Evolutionary conservation across 148 eudicot genomes (phyloP), one percentile per base, ranked within the genome.

Genomic region (Cornus controversa): DNA sequence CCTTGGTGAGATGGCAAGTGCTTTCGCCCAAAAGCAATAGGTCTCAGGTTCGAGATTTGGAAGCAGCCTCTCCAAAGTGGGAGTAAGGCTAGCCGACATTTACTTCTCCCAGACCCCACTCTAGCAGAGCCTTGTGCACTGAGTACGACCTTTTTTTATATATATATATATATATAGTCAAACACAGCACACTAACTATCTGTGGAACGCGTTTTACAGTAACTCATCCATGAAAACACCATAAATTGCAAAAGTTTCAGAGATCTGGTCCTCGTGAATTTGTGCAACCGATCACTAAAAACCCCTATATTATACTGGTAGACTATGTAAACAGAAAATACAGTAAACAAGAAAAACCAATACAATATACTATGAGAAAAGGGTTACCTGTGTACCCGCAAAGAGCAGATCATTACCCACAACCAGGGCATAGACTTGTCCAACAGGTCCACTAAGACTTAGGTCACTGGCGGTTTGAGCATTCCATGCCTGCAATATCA

Each of bases 381-480:
- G 78, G 47, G 18, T 1, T 84, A 96, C 99, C 97, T 90, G 90
- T 70, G 84, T 89, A 65, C 97, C 99, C 20, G 99, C 99, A 80
- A 93, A 89, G 77, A 96, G 97, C 75, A 96, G 63, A 86, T 85
- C 97, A 81, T 89, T 93, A 54, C 99, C 99, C 76, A 88, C 98
- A 75, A 90, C 98, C 67, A 96, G 83, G 24, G 97, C 71, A 93
- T 90, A 90, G 20, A 96, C 99, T 87, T 90, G 98, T 69, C 99
- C 99, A 64, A 87, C 92, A 66, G 98, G 99, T 82, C 99, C 98
- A 83, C 75, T 86, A 60, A 96, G 91, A 84, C 82, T 90, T 82
- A 91, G 86, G 73, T 93, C 98, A 29, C 81, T 72, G 36, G 75
- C 80, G 20, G 90, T 91, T 79, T 96, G 97, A 42, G 84, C 79